Conservation (phyloP, 352 stramenopile species). For the Phytopythium chamaehyphon region DNA sequence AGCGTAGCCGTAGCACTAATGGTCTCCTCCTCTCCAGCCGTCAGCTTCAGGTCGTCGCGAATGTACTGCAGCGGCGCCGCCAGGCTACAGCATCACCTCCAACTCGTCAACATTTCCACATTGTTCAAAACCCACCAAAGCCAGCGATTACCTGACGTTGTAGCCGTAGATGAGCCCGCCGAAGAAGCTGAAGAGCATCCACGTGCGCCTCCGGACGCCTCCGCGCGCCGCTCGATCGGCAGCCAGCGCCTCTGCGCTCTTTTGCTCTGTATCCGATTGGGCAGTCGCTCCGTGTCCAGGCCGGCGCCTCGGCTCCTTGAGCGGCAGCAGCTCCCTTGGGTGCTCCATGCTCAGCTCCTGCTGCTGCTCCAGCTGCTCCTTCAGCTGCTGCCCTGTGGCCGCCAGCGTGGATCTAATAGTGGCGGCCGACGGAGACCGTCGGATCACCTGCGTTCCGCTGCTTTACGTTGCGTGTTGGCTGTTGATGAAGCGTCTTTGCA, state of each 20-base stretch:
- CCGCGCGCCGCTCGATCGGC: not conserved
- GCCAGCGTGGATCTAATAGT: too few relatives aligned
- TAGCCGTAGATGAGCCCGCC: conserved; percentile 87
- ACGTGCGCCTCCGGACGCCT: conserved; percentile 28
- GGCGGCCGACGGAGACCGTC: not conserved
- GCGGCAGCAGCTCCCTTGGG: too few relatives aligned
- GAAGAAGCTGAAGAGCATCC: conserved; percentile 78
- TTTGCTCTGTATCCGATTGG: not conserved
- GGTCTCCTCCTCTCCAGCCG: conserved; percentile 61
- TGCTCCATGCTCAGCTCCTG: too few relatives aligned
- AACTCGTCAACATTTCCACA: too few relatives aligned
- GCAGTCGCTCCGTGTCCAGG: not conserved
- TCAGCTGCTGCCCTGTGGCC: too few relatives aligned
- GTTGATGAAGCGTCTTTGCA: too few relatives aligned
- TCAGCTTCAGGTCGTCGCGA: conserved; percentile 58
- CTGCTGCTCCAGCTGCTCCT: too few relatives aligned
- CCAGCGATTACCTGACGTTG: conserved; percentile 41
- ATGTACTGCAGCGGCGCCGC: conserved; percentile 82
- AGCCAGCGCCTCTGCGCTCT: not conserved
- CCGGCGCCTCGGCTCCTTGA: too few relatives aligned
- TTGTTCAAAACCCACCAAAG: too few relatives aligned
- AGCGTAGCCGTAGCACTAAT: conserved; percentile 79
- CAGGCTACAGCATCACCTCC: conserved; percentile 25
- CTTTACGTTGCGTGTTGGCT: not conserved
- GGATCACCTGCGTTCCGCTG: not conserved